Evolutionary conservation across 768 basidiomycete species (phyloP).

Genomic region (Trametes punicea): DNA sequence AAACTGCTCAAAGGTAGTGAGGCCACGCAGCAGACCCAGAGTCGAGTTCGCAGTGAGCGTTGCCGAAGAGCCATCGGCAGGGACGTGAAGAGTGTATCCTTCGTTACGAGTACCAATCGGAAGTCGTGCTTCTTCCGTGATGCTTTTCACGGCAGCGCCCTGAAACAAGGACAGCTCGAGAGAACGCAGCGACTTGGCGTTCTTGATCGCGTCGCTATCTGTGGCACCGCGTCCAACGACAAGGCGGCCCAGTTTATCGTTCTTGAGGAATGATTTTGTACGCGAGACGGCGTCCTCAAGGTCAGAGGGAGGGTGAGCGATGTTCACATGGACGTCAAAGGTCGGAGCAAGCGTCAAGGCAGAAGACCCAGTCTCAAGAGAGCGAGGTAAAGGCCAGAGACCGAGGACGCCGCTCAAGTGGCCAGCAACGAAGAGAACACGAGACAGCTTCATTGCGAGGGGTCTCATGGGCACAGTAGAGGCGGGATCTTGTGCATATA

Average conservation of each 20-base stretch:
- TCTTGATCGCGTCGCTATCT: conserved; percentile 36
- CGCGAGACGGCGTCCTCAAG: conserved; percentile 52
- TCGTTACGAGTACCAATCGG: conserved; percentile 52
- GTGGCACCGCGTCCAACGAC: conserved; percentile 52
- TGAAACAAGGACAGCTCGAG: conserved; percentile 40
- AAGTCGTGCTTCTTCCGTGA: conserved; percentile 48
- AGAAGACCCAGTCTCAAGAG: conserved; percentile 27
- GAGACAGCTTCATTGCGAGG: conserved; percentile 2
- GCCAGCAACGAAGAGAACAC: background rate
- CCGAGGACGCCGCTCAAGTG: conserved; percentile 3
- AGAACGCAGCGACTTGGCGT: conserved; percentile 39
- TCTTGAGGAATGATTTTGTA: conserved; percentile 41
- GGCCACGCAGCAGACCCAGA: conserved; percentile 63
- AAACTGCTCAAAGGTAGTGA: conserved; percentile 66
- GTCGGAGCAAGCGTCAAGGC: conserved; percentile 37
- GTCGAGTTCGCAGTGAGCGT: conserved; percentile 55
- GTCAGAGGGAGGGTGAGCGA: conserved; percentile 45
- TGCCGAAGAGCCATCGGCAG: conserved; percentile 48
- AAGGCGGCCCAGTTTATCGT: conserved; percentile 57
- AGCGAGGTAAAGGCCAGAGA: conserved; percentile 38
- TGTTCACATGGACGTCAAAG: conserved; percentile 48
- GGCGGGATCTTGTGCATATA: background rate
- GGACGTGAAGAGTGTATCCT: conserved; percentile 53
- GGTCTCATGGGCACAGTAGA: background rate
- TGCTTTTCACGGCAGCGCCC: conserved; percentile 33